Evolutionary conservation across 2,329 filamentous ascomycete species (phyloP), one percentile per base, ranked within the genome.

Genomic region (Coniochaeta hoffmannii): DNA sequence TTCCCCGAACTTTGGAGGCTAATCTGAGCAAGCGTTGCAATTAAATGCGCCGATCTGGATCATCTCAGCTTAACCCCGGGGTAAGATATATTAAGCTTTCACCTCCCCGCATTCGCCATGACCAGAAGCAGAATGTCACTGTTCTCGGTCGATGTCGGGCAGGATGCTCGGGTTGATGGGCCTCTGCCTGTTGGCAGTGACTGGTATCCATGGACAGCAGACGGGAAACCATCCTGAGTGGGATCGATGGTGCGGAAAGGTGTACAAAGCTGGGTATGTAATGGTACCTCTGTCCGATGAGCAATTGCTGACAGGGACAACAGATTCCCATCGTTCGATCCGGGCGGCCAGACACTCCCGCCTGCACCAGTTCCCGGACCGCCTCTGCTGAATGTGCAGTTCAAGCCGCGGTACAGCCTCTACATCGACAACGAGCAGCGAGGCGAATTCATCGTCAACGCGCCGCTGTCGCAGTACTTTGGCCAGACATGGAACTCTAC

Each of bases 191-290:
- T 44, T 46, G 9, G 54, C 50, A 30, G 26, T 46, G 15, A 2
- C 41, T 19, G 24, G n/a, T 22, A 58, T 56, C 44, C 49, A 17
- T 34, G 35, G 57, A 30, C 66, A 68, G 38, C 66, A 70, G 38
- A 74, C 73, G 1, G 73, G 73, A 1, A 63, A 70, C 12, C 69
- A 76, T 56, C 64, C 71, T 1, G 73, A 74, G 50, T 74, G 71
- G 73, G 70, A 70, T 12, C 65, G 74, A 46, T 77, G 74, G 75
- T 78, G 75, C 56, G 75, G 75, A 17, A 77, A 77, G 54, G 74
- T 71, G 4, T 77, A 78, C 59, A 59, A 76, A 59, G 58, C 70
- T 7, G 71, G 72, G 65, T 76, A 64, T 34, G 57, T 58, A 0
- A 9, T 5, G 8, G 1, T 1, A 28, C 22, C 3, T 26, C 9